Base-by-base conservation (phyloP, 2,329 filamentous ascomycete genomes). In the Ceratocystis papillata region DNA sequence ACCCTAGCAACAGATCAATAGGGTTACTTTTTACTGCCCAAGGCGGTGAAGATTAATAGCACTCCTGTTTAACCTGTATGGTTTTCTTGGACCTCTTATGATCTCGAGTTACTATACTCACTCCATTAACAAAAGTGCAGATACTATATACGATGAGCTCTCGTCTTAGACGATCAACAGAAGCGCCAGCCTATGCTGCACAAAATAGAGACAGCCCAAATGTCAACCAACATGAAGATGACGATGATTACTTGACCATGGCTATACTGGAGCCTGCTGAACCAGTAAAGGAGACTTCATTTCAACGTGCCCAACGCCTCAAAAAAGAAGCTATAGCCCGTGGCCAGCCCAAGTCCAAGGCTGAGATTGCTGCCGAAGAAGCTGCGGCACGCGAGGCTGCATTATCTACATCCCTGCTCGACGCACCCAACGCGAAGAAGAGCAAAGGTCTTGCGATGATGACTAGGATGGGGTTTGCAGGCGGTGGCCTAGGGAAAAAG, bases 191-290 rank as follows among this genome's bases (percentile, higher is more conserved):
- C 25, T 15, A 15, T 28, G 30, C 28, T 2, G 7, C 22, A 28
- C 20, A 46, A 62, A n/a, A 45, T n/a, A 62, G 10, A 12, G 61
- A 55, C 22, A 67, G 45, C 22, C 5, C 44, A 62, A 30, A 71
- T 71, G 70, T 22, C 69, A 41, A 50, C 69, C n/a, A 67, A 66
- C 70, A 70, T 5, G 74, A 72, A 0, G 79, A 80, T 2, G 88
- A 90, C 69, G 91, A 96, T 69, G 94, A 99, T 76, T 97, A 99
- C 80, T 95, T 99, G 88, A 90, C 87, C 71, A 97, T 99, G 93
- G 81, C 86, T 15, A 92, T 99, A 73, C 46, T 63, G 30, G 81
- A 83, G 20, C 89, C 96, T 33, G 73, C 81, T 76, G 72, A 79
- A 74, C 73, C 83, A 77, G 75, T 77, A 77, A 74, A 57, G 28